phyloP scores from a whole-genome alignment of 768 basidiomycete genomes.

The Leccinellum luteum region DNA sequence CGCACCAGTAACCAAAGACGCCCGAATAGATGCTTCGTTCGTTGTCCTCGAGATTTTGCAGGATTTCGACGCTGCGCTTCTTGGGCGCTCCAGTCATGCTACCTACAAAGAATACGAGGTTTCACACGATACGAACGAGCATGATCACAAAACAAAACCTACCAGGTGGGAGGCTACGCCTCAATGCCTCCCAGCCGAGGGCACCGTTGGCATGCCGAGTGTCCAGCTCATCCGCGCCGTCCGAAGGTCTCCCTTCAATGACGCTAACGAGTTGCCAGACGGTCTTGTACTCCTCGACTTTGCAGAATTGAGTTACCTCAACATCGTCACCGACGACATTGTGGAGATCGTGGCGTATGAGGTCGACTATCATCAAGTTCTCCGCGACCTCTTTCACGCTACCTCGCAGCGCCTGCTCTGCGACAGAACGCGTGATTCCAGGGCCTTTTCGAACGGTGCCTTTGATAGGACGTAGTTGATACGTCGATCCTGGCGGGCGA shows the following conservation, averaged over 20 bases:
- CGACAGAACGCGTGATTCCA: constrained; percentile 58
- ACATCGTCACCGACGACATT: constrained; percentile 82
- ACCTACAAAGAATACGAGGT: constrained; percentile 42
- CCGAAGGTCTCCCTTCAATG: constrained; percentile 65
- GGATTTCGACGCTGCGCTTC: constrained; percentile 87
- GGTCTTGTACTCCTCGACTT: constrained; percentile 88
- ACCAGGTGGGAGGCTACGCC: constrained; percentile 85
- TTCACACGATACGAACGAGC: background rate
- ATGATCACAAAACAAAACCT: constrained; percentile 10
- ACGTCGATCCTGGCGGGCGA: constrained; percentile 59
- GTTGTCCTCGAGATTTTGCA: constrained; percentile 72
- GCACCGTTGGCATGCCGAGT: constrained; percentile 37
- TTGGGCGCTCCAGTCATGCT: constrained; percentile 99
- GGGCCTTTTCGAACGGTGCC: constrained; percentile 80
- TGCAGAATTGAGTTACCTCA: constrained; percentile 78
- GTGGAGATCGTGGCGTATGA: constrained; percentile 91
- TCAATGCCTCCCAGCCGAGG: constrained; percentile 77
- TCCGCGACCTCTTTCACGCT: constrained; percentile 90
- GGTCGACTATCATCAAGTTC: constrained; percentile 97
- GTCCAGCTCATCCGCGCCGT: constrained; percentile 36
- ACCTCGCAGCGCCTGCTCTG: constrained; percentile 60
- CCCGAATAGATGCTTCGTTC: constrained; percentile 87
- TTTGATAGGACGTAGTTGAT: constrained; percentile 92
- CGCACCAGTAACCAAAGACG: constrained; percentile 89
- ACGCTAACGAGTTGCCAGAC: constrained; percentile 97